Evolutionary conservation across 169 alveolate genomes (phyloP).

Genomic region (Plasmodium vivax): DNA sequence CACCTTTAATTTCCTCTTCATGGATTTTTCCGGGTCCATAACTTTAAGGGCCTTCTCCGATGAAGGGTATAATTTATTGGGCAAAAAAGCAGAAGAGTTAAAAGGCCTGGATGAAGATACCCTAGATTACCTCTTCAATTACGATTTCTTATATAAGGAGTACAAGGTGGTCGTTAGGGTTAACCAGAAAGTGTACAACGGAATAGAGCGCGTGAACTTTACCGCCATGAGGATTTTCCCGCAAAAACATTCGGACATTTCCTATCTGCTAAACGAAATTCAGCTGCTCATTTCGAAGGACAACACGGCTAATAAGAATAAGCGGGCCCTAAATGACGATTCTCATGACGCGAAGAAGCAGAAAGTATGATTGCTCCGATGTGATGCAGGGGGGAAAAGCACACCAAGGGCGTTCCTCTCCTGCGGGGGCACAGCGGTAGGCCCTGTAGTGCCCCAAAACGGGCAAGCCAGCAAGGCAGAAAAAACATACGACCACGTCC

Average conservation of each 20-base stretch:
- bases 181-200: slow-evolving; percentile 47
- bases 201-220: slow-evolving; percentile 65
- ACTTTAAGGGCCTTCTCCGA: slow-evolving; percentile 70
- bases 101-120: slow-evolving; percentile 76
- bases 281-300: slow-evolving; percentile 29
- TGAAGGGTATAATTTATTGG: slow-evolving; percentile 76
- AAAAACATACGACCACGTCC: background rate
- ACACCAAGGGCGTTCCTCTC: background rate
- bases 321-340: slow-evolving; percentile 42
- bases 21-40: slow-evolving; percentile 77
- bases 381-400: background rate
- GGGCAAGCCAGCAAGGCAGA: background rate
- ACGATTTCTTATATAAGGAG: slow-evolving; percentile 77
- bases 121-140: slow-evolving; percentile 73
- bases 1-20: slow-evolving; percentile 72
- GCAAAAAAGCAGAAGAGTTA: slow-evolving; percentile 78
- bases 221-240: slow-evolving; percentile 73
- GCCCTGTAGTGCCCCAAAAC: background rate
- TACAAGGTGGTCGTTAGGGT: slow-evolving; percentile 65
- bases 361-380: background rate
- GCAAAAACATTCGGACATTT: slow-evolving; percentile 49
- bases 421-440: background rate
- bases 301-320: slow-evolving; percentile 16
- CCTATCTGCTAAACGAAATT: slow-evolving; percentile 39
- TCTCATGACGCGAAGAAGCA: slow-evolving; percentile 48